phyloP scores from a whole-genome alignment of 345 rosid species.

The Eucalyptus albens region DNA sequence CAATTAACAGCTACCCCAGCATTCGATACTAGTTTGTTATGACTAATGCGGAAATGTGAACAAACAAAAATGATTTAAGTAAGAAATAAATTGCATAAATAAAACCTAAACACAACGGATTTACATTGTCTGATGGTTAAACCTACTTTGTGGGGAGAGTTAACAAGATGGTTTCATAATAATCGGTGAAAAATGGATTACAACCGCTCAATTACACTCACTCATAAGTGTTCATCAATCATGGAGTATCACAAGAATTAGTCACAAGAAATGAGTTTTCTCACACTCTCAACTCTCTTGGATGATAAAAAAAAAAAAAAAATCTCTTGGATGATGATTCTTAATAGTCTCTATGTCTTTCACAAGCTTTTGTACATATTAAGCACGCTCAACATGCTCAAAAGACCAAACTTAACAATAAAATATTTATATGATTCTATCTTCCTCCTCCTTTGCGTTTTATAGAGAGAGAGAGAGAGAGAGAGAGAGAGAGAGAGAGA shows the following conservation, averaged over 20 bases:
- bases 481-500: too few species aligned
- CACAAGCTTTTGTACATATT: background rate
- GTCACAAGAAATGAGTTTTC: background rate
- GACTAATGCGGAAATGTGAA: background rate
- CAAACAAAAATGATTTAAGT: background rate
- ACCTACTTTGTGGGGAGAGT: background rate
- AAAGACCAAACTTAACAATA: background rate
- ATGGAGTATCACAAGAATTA: background rate
- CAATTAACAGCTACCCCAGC: background rate
- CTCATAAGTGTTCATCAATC: background rate
- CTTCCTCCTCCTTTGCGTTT: too few species aligned
- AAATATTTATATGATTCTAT: background rate
- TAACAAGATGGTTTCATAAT: background rate
- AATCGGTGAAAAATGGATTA: background rate
- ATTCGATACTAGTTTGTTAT: background rate
- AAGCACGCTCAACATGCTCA: background rate
- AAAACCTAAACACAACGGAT: background rate
- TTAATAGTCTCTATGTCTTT: background rate
- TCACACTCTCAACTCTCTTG: background rate
- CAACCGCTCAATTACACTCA: background rate
- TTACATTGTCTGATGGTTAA: background rate
- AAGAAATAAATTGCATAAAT: background rate
- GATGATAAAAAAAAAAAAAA: too few species aligned
- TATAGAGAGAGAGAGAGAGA: too few species aligned
- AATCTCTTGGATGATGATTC: background rate